Conservation (phyloP, 306 rosid genomes). For the Dalbergia cultrata region DNA sequence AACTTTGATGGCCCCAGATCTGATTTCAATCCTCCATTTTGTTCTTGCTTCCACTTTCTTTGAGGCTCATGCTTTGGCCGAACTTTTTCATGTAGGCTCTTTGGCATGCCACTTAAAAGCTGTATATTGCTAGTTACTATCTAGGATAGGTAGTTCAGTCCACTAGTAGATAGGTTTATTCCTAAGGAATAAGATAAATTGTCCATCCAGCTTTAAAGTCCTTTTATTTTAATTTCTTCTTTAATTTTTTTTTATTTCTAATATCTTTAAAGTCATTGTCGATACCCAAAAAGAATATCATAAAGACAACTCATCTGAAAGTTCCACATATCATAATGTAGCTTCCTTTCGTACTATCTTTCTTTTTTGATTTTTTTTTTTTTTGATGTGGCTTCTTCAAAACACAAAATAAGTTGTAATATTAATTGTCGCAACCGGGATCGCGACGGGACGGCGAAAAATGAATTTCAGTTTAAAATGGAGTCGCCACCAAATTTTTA, state of each 20-base stretch:
- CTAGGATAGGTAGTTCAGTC: slow-evolving; percentile 33
- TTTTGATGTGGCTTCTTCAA: neutral
- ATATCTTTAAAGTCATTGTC: neutral
- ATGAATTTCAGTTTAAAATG: too few species aligned
- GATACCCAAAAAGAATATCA: slow-evolving; percentile 3
- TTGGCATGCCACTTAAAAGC: neutral
- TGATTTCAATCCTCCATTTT: neutral
- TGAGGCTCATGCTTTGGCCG: neutral
- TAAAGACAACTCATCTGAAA: slow-evolving; percentile 15
- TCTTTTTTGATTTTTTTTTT: too few species aligned
- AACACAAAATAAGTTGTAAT: slow-evolving; percentile 9
- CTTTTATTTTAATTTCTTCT: neutral
- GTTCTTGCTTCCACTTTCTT: slow-evolving; percentile 12
- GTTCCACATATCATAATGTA: neutral
- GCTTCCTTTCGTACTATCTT: neutral
- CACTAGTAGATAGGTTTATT: slow-evolving; percentile 28
- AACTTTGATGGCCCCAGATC: neutral
- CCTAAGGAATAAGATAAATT: neutral
- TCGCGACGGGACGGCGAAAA: too few species aligned
- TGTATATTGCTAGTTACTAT: slow-evolving; percentile 17
- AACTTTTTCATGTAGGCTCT: neutral
- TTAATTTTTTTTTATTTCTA: too few species aligned
- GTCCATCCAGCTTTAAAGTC: slow-evolving; percentile 42
- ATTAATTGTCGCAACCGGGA: too few species aligned
- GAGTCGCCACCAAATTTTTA: too few species aligned